Evolutionary conservation across 2,329 filamentous ascomycete genomes (phyloP).

Genomic region (Orbilia oligospora): DNA sequence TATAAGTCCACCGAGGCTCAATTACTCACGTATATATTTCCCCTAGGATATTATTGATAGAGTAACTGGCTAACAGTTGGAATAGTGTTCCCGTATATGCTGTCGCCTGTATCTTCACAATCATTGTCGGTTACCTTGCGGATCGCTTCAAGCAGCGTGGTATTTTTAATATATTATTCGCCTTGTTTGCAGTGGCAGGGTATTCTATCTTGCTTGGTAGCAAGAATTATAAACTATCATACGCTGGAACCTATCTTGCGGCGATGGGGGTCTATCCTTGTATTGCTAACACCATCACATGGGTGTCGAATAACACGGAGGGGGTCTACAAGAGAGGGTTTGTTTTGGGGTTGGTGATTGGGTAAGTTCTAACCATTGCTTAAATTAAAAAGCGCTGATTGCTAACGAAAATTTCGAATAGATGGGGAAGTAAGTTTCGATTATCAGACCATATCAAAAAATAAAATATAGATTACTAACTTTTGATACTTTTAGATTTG

Average conservation of each 20-base stretch:
- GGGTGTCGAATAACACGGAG: conserved; percentile 89
- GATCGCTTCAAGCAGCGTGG: conserved; percentile 82
- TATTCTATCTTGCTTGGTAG: conserved; percentile 84
- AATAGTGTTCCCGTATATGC: conserved; percentile 76
- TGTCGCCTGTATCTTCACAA: conserved; percentile 77
- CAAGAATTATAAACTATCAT: conserved; percentile 77
- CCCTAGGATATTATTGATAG: background rate
- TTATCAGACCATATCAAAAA: background rate
- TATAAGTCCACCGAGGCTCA: conserved; percentile 76
- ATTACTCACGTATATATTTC: conserved; percentile 74
- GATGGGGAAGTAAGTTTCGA: conserved; percentile 55
- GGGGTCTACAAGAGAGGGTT: conserved; percentile 93
- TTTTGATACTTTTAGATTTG: conserved; percentile 79
- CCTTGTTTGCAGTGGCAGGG: conserved; percentile 79
- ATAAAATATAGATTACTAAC: background rate
- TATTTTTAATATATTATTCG: conserved; percentile 82
- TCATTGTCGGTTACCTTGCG: conserved; percentile 80
- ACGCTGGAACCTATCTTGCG: conserved; percentile 86
- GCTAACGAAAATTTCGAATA: conserved; percentile 4
- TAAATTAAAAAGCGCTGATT: background rate
- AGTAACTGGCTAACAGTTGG: background rate
- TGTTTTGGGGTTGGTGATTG: conserved; percentile 88
- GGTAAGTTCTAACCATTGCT: conserved; percentile 59
- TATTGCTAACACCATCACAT: conserved; percentile 88
- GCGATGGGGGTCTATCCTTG: conserved; percentile 90